Conservation (phyloP, 2,329 filamentous ascomycete genomes). For the Rachicladosporium sp. region DNA sequence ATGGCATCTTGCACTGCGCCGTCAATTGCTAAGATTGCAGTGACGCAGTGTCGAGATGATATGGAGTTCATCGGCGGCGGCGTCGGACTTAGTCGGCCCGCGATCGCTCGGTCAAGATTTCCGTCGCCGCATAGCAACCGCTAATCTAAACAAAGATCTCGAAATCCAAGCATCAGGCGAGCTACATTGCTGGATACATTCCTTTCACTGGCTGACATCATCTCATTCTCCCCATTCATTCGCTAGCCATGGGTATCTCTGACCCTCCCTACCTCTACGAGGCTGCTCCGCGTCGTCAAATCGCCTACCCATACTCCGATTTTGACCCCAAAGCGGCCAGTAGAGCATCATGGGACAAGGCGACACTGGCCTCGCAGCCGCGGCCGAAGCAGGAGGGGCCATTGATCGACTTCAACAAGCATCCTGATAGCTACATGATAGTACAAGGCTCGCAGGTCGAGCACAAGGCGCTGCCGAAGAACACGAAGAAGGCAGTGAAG, state of each 20-base stretch:
- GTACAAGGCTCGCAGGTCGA: conserved; percentile 45
- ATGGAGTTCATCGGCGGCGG: no score
- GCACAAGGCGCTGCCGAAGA: conserved; percentile 54
- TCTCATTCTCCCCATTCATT: conserved; percentile 3
- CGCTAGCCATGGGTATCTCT: conserved; percentile 11
- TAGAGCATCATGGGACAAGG: conserved; percentile 50
- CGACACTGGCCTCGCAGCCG: conserved; percentile 39
- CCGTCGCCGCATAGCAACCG: no score
- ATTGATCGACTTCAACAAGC: conserved; percentile 68
- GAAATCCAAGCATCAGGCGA: no score
- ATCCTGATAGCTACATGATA: conserved; percentile 65
- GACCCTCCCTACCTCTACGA: conserved; percentile 63
- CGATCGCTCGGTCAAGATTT: no score
- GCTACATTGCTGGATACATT: conserved; percentile 1
- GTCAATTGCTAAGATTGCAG: no score
- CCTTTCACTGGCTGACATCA: conserved; percentile 1
- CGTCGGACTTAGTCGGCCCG: no score
- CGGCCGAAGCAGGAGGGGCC: conserved; percentile 61
- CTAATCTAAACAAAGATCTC: no score
- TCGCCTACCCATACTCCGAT: conserved; percentile 39
- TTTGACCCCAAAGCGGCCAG: conserved; percentile 85
- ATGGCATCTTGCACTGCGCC: no score
- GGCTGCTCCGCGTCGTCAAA: conserved; percentile 38
- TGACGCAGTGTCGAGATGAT: no score
- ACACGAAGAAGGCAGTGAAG: conserved; percentile 60